Evolutionary conservation across 163 green algal species (phyloP).

Genomic region (Picocystis sp.): DNA sequence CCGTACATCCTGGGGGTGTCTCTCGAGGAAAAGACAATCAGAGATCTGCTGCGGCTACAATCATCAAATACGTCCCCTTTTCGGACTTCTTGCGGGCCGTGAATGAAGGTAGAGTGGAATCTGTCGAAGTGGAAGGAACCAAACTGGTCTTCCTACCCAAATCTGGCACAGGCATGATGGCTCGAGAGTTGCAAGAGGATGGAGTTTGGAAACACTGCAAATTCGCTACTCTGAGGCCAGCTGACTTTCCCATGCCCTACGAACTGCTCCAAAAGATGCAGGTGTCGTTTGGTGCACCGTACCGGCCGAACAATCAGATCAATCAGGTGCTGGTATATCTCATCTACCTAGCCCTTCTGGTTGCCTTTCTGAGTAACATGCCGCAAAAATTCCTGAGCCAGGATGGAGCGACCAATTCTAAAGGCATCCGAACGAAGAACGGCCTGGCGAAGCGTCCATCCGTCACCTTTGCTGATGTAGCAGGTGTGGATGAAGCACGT

Average conservation of each 20-base stretch:
- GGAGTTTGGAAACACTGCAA: slow-evolving; percentile 14
- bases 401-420: slow-evolving; percentile 30
- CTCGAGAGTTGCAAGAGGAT: slow-evolving; percentile 10
- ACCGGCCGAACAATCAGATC: slow-evolving; percentile 32
- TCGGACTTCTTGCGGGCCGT: slow-evolving; percentile 47
- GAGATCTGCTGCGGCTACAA: background rate
- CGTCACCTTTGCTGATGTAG: slow-evolving; percentile 63
- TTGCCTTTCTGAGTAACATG: slow-evolving; percentile 16
- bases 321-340: slow-evolving; percentile 7
- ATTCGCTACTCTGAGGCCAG: slow-evolving; percentile 43
- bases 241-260: slow-evolving; percentile 54
- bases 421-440: background rate
- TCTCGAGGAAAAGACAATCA: too few relatives aligned
- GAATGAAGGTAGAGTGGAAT: slow-evolving; percentile 36
- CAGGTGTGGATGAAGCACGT: slow-evolving; percentile 67
- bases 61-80: slow-evolving; percentile 34
- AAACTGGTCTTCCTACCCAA: slow-evolving; percentile 32
- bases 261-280: slow-evolving; percentile 35
- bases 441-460: background rate
- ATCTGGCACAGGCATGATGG: background rate
- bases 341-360: background rate
- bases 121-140: slow-evolving; percentile 35
- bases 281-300: slow-evolving; percentile 44
- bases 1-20: too few relatives aligned
- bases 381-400: slow-evolving; percentile 6